Conservation (phyloP, 2,329 filamentous ascomycete species). For the Colletotrichum limetticola region DNA sequence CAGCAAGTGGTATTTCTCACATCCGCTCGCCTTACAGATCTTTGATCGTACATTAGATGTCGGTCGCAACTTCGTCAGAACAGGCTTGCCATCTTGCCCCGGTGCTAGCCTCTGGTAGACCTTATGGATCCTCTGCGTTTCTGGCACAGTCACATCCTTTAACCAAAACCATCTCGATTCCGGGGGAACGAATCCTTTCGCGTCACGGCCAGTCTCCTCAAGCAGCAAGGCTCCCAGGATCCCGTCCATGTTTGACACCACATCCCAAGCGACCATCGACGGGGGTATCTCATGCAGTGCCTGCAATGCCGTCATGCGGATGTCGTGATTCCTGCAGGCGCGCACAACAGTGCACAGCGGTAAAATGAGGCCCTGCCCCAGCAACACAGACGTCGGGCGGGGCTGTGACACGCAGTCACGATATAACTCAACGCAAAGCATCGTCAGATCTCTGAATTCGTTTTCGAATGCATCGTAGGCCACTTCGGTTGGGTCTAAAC, state of each 20-base stretch:
- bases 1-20: neutral
- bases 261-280: slow-evolving; percentile 31
- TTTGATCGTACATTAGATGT: neutral
- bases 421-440: slow-evolving; percentile 21
- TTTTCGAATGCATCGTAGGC: slow-evolving; percentile 30
- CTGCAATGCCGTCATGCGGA: slow-evolving; percentile 33
- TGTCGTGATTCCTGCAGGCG: slow-evolving; percentile 31
- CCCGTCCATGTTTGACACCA: slow-evolving; percentile 18
- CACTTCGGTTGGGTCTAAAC: slow-evolving; percentile 33
- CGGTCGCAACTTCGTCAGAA: neutral
- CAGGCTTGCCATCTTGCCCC: neutral
- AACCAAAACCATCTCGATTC: slow-evolving; percentile 33
- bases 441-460: slow-evolving; percentile 28
- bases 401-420: slow-evolving; percentile 7
- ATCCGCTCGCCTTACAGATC: slow-evolving; percentile 6
- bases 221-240: slow-evolving; percentile 31
- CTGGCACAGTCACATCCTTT: neutral
- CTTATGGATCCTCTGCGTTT: neutral
- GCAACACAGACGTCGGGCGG: slow-evolving; percentile 1
- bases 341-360: slow-evolving; percentile 29
- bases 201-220: slow-evolving; percentile 32
- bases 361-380: slow-evolving; percentile 25
- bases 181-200: slow-evolving; percentile 17
- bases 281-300: slow-evolving; percentile 27
- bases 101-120: slow-evolving; percentile 6